These are phyloP conservation scores for Botryotinia convoluta DNA, from an alignment of 2,329 filamentous ascomycete genomes.

Conservation along the genomic window DNA sequence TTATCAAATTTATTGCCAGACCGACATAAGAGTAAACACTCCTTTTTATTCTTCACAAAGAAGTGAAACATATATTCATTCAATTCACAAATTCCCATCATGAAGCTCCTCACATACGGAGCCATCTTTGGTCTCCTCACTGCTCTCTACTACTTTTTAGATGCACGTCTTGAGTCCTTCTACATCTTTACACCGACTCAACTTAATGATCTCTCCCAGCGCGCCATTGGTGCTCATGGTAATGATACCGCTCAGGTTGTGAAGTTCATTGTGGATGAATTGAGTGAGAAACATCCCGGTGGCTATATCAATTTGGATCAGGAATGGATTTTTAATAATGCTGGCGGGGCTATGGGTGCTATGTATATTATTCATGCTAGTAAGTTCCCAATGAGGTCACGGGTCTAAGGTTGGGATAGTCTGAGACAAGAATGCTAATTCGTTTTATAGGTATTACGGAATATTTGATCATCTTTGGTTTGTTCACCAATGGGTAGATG, in stretches of 20 bases:
- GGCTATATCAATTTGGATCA: conserved; percentile 66
- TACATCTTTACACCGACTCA: conserved; percentile 73
- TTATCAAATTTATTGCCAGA: conserved; percentile 11
- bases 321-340: conserved; percentile 92
- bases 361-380: conserved; percentile 90
- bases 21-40: not conserved
- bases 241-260: conserved; percentile 72
- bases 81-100: conserved; percentile 3
- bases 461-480: conserved; percentile 82
- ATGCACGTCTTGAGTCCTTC: conserved; percentile 54
- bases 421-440: conserved; percentile 20
- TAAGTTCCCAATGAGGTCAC: conserved; percentile 43
- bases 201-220: conserved; percentile 65
- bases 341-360: conserved; percentile 84
- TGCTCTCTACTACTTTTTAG: conserved; percentile 53
- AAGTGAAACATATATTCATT: not conserved
- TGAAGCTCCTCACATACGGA: conserved; percentile 44
- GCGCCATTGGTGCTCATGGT: conserved; percentile 65
- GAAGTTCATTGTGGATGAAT: conserved; percentile 65
- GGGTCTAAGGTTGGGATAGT: conserved; percentile 7
- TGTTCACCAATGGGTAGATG: conserved; percentile 14
- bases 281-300: conserved; percentile 50
- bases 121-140: conserved; percentile 54
- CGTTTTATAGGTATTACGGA: conserved; percentile 66
- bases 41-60: not conserved